phyloP scores from a whole-genome alignment of 805 yeast genomes.

The Hanseniaspora valbyensis region DNA sequence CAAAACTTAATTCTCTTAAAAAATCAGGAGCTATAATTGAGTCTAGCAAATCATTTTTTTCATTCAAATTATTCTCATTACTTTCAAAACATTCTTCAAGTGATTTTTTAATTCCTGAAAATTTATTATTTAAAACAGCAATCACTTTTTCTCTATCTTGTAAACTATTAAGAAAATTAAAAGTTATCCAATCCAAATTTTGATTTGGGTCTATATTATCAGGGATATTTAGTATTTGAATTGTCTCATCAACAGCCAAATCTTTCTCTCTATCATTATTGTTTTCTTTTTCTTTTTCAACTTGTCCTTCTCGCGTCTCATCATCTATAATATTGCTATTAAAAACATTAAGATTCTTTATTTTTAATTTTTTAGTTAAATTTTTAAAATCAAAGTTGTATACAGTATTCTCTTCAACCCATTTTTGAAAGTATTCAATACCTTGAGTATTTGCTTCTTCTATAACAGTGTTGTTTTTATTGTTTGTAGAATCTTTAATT shows the following conservation, averaged over 20 bases:
- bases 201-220: background rate
- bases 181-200: constrained; percentile 10
- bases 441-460: constrained; percentile 9
- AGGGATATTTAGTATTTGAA: background rate
- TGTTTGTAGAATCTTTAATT: constrained; percentile 6
- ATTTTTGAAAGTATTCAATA: constrained; percentile 9
- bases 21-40: constrained; percentile 6
- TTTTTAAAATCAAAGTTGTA: constrained; percentile 5
- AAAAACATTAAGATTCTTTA: constrained; percentile 1
- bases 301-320: too few relatives aligned
- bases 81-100: background rate
- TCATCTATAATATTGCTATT: background rate
- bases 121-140: background rate
- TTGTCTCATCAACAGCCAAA: background rate
- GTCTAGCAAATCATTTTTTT: constrained; percentile 7
- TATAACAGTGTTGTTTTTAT: background rate
- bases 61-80: background rate
- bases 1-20: constrained; percentile 2
- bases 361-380: background rate
- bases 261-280: background rate
- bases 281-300: background rate
- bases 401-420: constrained; percentile 1
- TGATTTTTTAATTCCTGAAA: background rate
- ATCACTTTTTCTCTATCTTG: background rate
- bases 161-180: constrained; percentile 1